Evolutionary conservation across 345 rosid genomes (phyloP).

Genomic region (Hibiscus mutabilis): DNA sequence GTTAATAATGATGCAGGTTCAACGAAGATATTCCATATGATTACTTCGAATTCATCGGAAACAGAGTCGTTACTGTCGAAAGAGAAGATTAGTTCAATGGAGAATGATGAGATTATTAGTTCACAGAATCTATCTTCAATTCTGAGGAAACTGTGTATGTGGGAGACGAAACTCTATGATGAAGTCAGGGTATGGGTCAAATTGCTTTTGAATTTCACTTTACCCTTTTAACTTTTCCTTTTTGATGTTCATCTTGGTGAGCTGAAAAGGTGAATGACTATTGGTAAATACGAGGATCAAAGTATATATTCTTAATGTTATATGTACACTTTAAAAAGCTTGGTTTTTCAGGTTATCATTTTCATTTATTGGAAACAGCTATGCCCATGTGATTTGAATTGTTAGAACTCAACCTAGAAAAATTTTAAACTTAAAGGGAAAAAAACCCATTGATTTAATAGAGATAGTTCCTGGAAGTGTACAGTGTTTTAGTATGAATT

Average conservation of each 20-base stretch:
- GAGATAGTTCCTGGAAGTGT: too few relatives aligned
- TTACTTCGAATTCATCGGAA: constrained; percentile 9
- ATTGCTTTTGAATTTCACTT: constrained; percentile 3
- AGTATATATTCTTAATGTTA: background rate
- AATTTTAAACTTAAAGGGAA: too few relatives aligned
- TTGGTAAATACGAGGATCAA: background rate
- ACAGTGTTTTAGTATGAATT: background rate
- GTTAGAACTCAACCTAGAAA: background rate
- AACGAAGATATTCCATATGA: constrained; percentile 27
- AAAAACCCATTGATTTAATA: too few relatives aligned
- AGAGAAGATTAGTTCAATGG: constrained; percentile 16
- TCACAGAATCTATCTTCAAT: constrained; percentile 40
- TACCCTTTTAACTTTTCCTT: background rate
- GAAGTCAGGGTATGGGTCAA: constrained; percentile 49
- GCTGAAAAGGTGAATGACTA: background rate
- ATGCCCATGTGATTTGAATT: background rate
- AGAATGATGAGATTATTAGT: constrained; percentile 18
- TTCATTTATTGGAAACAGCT: background rate
- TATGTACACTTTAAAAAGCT: background rate
- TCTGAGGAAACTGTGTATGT: constrained; percentile 40
- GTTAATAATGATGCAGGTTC: constrained; percentile 12
- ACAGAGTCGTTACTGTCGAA: constrained; percentile 1
- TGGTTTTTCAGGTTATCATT: background rate
- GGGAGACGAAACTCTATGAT: constrained; percentile 57
- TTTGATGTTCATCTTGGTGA: background rate